A percentile compares a stretch with the other conserved stretches of the same genome.
Evolutionary conservation across 139 green algal species (phyloP).

Genomic region (Coelastrella sp.): DNA sequence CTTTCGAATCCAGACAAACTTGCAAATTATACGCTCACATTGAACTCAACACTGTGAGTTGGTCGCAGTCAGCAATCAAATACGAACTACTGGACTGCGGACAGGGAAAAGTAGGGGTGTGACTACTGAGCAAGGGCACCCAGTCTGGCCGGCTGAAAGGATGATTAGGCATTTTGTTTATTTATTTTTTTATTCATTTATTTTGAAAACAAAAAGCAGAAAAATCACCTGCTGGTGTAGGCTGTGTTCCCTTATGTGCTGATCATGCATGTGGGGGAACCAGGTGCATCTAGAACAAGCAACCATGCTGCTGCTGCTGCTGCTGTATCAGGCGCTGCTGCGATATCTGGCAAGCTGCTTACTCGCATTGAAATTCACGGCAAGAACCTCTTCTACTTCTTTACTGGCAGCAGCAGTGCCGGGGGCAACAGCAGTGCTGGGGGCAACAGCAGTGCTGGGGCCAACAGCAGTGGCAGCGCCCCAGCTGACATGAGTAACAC

Average conservation of each 20-base stretch:
- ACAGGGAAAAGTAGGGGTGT: no score
- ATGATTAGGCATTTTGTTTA: no score
- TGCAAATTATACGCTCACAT: neutral
- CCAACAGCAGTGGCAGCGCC: slow-evolving; percentile 9
- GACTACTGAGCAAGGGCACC: neutral
- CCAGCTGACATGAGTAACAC: neutral
- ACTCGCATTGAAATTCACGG: slow-evolving; percentile 73
- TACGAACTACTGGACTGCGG: neutral
- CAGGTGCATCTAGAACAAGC: neutral
- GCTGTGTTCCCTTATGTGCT: neutral
- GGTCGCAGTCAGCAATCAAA: neutral
- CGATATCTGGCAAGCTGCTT: slow-evolving; percentile 70
- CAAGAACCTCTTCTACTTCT: slow-evolving; percentile 93
- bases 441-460: neutral
- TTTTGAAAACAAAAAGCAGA: no score
- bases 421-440: neutral
- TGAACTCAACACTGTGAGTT: neutral
- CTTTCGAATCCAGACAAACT: neutral
- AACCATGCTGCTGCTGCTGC: slow-evolving; percentile 8
- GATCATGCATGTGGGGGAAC: no score
- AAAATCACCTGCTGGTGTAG: neutral
- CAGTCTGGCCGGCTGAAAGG: no score
- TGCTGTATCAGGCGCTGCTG: slow-evolving; percentile 59
- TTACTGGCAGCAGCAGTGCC: slow-evolving; percentile 39
- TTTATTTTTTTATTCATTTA: no score